These are phyloP conservation scores for Malus hybrid DNA, from an alignment of 331 rosid species.

Conservation along the genomic window DNA sequence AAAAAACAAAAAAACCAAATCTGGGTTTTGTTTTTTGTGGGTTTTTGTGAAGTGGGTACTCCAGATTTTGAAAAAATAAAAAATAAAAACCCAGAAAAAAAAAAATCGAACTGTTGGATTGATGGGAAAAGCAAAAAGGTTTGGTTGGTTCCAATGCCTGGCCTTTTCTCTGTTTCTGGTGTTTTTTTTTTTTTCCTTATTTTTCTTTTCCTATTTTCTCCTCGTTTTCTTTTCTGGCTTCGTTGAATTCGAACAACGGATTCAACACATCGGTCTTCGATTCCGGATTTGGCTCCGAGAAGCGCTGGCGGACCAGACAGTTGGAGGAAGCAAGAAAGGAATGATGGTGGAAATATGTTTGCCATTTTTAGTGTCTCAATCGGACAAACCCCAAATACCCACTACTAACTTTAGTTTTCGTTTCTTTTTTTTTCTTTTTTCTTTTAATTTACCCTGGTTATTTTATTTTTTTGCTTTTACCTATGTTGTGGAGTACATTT, in stretches of 20 bases:
- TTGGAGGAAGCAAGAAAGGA: constrained; percentile 34
- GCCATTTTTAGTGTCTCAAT: constrained; percentile 29
- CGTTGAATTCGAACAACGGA: constrained; percentile 33
- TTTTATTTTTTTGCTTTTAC: background rate
- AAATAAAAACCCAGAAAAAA: background rate
- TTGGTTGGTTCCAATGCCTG: constrained; percentile 31
- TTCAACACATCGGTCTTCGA: constrained; percentile 32
- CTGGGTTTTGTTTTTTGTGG: constrained; percentile 14
- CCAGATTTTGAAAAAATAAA: constrained; percentile 21
- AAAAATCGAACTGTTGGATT: constrained; percentile 28
- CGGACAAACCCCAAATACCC: constrained; percentile 8
- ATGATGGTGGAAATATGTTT: constrained; percentile 22
- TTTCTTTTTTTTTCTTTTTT: constrained; percentile 8
- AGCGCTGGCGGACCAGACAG: constrained; percentile 46
- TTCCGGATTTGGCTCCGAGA: constrained; percentile 65
- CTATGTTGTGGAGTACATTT: background rate
- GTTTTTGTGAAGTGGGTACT: constrained; percentile 22
- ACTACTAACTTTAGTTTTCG: constrained; percentile 9
- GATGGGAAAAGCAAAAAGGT: constrained; percentile 47
- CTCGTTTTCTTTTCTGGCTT: constrained; percentile 14
- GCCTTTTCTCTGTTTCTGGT: constrained; percentile 28
- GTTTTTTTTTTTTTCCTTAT: background rate
- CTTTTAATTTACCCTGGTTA: background rate
- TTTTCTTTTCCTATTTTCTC: background rate
- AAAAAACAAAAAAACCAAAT: constrained; percentile 7